Base-by-base conservation (phyloP, 805 yeast genomes). In the Ogataea pini region DNA sequence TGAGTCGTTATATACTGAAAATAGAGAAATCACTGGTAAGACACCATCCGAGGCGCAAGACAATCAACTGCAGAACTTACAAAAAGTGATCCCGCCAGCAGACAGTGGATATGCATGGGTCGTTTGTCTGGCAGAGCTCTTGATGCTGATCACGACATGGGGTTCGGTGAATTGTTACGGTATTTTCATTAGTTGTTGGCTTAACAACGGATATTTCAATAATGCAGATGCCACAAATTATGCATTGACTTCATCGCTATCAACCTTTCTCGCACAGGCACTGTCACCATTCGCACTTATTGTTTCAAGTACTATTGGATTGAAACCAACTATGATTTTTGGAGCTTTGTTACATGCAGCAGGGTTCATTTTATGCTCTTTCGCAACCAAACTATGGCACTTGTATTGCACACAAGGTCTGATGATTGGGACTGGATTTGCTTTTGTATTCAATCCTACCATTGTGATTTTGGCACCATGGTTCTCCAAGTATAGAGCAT, bases 31-130 rank as follows among this genome's bases (percentile, higher is more conserved):
- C n/a, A 16, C 44, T 12, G 34, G 48, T 3, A 40, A 47, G 8
- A 31, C 29, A 12, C 32, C 45, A 8, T 44, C 46, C 12, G 41
- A 45, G 6, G 19, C 45, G 18, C 40, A 39, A 13, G 49, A 40
- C 25, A 31, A 27, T 9, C 42, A 39, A 24, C 6, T 39, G 31
- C 16, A 16, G 44, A 42, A 20, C 42, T 42, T 28, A 2, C 50
- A 42, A 12, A 0, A 76, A 74, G 7, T 86, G 78, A 33, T 36
- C 17, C 57, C 74, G 2, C 60, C 54, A 3, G 42, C 33, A n/a
- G 60, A 72, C 58, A 79, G 79, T 14, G 87, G 87, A 0, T 81
- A 82, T 54, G 85, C 83, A 3, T 83, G 87, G 86, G 76, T 79
- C 0, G 29, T 56, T 7, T 55, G 59, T 25, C 68, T 77, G 10